Conservation (phyloP, 1,139 yeast genomes). For the Candida sp. region DNA sequence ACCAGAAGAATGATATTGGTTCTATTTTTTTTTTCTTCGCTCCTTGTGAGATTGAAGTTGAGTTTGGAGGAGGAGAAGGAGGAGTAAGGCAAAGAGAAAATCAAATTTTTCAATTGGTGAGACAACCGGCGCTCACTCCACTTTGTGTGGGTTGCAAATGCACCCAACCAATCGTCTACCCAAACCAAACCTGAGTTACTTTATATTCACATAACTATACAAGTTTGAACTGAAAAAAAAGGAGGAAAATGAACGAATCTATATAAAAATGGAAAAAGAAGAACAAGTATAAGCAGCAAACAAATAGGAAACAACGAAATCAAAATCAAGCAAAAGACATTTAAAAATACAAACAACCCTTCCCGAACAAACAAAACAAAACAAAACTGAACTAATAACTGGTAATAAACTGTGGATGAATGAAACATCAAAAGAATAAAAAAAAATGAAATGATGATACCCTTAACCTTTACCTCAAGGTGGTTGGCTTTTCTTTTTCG, state of each 20-base stretch:
- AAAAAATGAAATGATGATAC: background rate
- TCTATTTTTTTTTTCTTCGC: background rate
- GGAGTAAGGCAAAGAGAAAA: background rate
- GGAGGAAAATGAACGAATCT: background rate
- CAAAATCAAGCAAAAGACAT: background rate
- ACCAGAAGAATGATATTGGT: background rate
- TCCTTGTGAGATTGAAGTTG: background rate
- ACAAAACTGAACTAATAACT: background rate
- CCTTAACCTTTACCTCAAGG: background rate
- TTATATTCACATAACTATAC: constrained; percentile 1
- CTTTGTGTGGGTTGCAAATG: background rate
- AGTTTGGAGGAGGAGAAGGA: too few relatives aligned
- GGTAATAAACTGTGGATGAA: background rate
- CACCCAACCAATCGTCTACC: background rate
- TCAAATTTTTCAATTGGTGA: constrained; percentile 3
- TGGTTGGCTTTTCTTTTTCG: background rate
- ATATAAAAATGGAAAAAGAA: background rate
- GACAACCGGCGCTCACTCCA: background rate
- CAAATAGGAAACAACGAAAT: background rate
- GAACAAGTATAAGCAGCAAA: background rate
- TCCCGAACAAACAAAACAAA: background rate
- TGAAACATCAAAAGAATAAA: background rate
- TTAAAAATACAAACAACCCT: background rate
- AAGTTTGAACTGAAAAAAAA: background rate
- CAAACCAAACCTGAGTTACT: background rate